Evolutionary conservation across 441 rosid species (phyloP).

Genomic region (Erodium texanum): DNA sequence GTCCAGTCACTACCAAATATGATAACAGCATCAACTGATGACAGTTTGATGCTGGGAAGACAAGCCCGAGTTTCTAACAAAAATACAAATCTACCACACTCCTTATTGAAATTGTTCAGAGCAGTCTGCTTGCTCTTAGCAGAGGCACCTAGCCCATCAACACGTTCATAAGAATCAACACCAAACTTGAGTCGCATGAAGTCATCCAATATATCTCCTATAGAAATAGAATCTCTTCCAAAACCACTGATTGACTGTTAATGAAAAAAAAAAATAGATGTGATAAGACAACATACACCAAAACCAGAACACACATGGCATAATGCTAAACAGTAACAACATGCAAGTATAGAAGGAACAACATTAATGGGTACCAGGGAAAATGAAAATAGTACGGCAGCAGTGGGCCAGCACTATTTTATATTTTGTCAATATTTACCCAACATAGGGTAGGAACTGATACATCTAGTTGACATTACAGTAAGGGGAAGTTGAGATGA

Average conservation of each 20-base stretch:
- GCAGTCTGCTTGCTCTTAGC: conserved; percentile 49
- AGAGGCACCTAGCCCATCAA: conserved; percentile 36
- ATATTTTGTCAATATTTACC: not conserved
- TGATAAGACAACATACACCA: conserved; percentile 4
- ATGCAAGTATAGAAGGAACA: not conserved
- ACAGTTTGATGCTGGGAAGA: conserved; percentile 54
- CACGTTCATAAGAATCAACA: conserved; percentile 62
- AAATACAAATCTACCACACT: conserved; percentile 60
- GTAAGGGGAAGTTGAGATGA: not conserved
- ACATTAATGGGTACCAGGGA: not conserved
- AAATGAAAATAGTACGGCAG: not conserved
- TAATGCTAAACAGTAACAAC: not conserved
- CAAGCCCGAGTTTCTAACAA: conserved; percentile 86
- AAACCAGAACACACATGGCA: not conserved
- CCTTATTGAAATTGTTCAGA: conserved; percentile 58
- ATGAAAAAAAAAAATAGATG: conserved; percentile 4
- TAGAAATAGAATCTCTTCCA: conserved; percentile 38
- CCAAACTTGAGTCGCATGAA: conserved; percentile 74
- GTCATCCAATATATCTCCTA: conserved; percentile 89
- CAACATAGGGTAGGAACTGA: not conserved
- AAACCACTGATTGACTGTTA: conserved; percentile 52
- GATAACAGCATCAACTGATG: conserved; percentile 63
- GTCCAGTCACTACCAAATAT: conserved; percentile 75
- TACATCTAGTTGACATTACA: not conserved
- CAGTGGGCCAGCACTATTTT: not conserved